Conservation (phyloP, 2,329 filamentous ascomycete genomes). For the Verruconis gallopava region DNA sequence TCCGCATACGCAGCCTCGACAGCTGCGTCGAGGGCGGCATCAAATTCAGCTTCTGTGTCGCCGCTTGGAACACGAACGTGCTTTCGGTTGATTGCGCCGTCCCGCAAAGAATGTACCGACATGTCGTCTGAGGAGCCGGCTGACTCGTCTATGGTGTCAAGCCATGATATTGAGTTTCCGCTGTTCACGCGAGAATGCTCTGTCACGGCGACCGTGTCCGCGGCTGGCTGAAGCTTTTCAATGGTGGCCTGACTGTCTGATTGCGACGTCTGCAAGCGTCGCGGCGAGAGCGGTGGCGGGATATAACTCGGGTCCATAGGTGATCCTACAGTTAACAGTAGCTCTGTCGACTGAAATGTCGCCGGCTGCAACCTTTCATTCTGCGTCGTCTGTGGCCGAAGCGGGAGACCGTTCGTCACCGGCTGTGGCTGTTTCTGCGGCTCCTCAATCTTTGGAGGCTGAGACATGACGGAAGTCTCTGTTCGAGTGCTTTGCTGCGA, state of each 20-base stretch:
- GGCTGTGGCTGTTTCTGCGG: conserved; percentile 14
- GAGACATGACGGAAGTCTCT: not conserved
- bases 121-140: conserved; percentile 60
- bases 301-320: conserved; percentile 48
- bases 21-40: conserved; percentile 85
- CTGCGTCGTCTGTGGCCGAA: not conserved
- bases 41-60: conserved; percentile 77
- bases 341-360: conserved; percentile 1
- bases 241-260: conserved; percentile 1
- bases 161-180: conserved; percentile 62
- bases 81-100: conserved; percentile 52
- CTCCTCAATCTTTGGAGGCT: conserved; percentile 1
- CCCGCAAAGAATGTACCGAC: conserved; percentile 71
- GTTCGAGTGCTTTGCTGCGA: not conserved
- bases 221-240: conserved; percentile 6
- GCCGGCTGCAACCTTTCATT: not conserved
- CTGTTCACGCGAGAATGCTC: conserved; percentile 3
- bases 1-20: conserved; percentile 95
- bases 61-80: conserved; percentile 56
- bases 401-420: conserved; percentile 6
- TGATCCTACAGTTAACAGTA: conserved; percentile 23
- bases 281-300: conserved; percentile 58
- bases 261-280: conserved; percentile 39
- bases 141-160: conserved; percentile 90
- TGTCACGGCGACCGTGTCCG: not conserved